phyloP scores from a whole-genome alignment of 2,329 filamentous ascomycete species.

The Sporothrix protearum region DNA sequence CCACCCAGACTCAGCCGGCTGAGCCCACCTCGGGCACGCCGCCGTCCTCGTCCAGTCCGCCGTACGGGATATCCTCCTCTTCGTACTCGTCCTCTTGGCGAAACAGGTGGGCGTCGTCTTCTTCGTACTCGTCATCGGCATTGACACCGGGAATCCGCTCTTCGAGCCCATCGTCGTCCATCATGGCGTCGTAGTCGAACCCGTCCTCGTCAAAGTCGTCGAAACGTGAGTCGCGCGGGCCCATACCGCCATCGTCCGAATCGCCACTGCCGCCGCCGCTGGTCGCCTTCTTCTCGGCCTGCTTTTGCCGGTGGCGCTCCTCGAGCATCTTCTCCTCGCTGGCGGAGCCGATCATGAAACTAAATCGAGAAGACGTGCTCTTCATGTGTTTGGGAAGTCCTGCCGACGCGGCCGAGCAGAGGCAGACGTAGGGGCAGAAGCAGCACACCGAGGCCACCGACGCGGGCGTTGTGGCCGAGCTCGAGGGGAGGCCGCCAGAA shows the following conservation, averaged over 20 bases:
- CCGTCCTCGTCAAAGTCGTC: slow-evolving; percentile 61
- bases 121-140: slow-evolving; percentile 38
- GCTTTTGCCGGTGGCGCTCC: slow-evolving; percentile 66
- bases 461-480: slow-evolving; percentile 20
- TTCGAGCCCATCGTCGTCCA: slow-evolving; percentile 63
- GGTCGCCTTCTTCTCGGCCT: slow-evolving; percentile 55
- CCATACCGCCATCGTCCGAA: slow-evolving; percentile 28
- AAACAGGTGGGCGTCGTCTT: slow-evolving; percentile 43
- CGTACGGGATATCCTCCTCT: slow-evolving; percentile 50
- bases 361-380: slow-evolving; percentile 75
- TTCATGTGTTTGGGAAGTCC: slow-evolving; percentile 61
- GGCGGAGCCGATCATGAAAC: slow-evolving; percentile 71
- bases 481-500: slow-evolving; percentile 21
- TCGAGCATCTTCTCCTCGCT: slow-evolving; percentile 66
- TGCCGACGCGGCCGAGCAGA: slow-evolving; percentile 38
- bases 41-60: background rate
- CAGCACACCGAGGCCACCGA: slow-evolving; percentile 42
- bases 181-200: slow-evolving; percentile 61
- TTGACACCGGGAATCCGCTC: slow-evolving; percentile 62
- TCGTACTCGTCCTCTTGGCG: slow-evolving; percentile 37
- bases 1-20: background rate
- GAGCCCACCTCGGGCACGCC: background rate
- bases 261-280: slow-evolving; percentile 28
- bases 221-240: slow-evolving; percentile 49
- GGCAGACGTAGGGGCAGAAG: no score